Evolutionary conservation across 2,329 filamentous ascomycete genomes (phyloP), one percentile per base, ranked within the genome.

Genomic region (Diplodia intermedia): DNA sequence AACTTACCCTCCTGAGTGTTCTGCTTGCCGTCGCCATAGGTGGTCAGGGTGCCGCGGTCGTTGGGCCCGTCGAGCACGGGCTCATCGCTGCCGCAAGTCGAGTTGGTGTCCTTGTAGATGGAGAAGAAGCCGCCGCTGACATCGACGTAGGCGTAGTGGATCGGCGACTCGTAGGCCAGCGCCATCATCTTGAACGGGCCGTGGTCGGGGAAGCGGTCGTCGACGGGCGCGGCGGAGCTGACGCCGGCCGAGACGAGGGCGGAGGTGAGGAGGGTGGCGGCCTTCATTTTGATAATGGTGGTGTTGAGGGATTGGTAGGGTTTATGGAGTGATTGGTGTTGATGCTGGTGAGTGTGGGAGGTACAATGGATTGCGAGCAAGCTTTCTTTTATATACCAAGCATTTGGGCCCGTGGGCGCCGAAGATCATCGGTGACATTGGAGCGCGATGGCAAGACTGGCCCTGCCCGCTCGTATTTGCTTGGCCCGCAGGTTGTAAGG

Each of bases 41-140:
- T 60, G 36, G 20, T 60, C 36, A 60, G 23, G 5, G 8, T 15
- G 7, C 60, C 60, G 3, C 18, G 5, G 26, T 47, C 23, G 36
- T 29, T 60, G 55, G 55, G 55, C 7, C 60, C 60, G 29, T 63
- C 47, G 60, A 63, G 60, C 2, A 50, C 26, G 18, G 47, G 43
- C 43, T 49, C 29, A 4, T 20, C 47, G 23, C 20, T 18, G 9
- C 60, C 60, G 14, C 60, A 63, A 14, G 60, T 50, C 15, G 60
- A 63, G 43, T 63, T 52, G 60, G 60, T 63, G 15, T 33, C 43
- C 43, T 52, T 50, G 60, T 23, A 20, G 43, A 63, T 49, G 43
- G 38, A 63, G 60, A 63, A 63, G 43, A 23, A 63, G 26, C 60
- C 60, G 15, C 60, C 60, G 18, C 15, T 15, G 18, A 29, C 60